These are phyloP conservation scores for Casaregolazyma suthepensis DNA, from an alignment of 1,139 yeast genomes.

Conservation along the genomic window DNA sequence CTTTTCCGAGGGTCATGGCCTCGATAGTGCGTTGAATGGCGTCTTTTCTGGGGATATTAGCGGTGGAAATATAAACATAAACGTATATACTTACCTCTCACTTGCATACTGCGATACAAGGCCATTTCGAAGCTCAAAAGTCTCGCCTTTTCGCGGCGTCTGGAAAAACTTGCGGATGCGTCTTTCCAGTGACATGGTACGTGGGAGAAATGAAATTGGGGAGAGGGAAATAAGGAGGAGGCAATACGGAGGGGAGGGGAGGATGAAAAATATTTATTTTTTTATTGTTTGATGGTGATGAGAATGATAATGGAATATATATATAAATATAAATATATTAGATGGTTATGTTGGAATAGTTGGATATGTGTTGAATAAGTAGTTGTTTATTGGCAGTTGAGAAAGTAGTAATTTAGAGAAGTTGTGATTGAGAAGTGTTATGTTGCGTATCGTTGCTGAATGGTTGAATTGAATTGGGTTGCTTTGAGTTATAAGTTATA, in stretches of 20 bases:
- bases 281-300: not conserved
- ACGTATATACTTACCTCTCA: conserved; percentile 38
- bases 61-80: not conserved
- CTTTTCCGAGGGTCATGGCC: conserved; percentile 99
- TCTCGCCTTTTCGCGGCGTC: conserved; percentile 65
- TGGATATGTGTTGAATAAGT: no score
- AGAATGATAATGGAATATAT: no score
- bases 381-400: no score
- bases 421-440: no score
- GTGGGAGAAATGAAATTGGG: not conserved
- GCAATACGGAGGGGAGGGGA: not conserved
- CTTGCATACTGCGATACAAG: conserved; percentile 91
- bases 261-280: not conserved
- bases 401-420: no score
- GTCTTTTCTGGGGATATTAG: conserved; percentile 52
- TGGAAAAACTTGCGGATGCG: conserved; percentile 50
- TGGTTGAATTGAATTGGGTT: no score
- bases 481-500: no score
- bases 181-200: conserved; percentile 34
- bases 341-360: no score
- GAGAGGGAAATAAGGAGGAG: not conserved
- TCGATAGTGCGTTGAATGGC: conserved; percentile 95
- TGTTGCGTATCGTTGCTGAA: no score
- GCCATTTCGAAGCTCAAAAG: conserved; percentile 82
- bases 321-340: no score